phyloP scores from a whole-genome alignment of 1,284 basidiomycete species.

The Moniliella sp. region DNA sequence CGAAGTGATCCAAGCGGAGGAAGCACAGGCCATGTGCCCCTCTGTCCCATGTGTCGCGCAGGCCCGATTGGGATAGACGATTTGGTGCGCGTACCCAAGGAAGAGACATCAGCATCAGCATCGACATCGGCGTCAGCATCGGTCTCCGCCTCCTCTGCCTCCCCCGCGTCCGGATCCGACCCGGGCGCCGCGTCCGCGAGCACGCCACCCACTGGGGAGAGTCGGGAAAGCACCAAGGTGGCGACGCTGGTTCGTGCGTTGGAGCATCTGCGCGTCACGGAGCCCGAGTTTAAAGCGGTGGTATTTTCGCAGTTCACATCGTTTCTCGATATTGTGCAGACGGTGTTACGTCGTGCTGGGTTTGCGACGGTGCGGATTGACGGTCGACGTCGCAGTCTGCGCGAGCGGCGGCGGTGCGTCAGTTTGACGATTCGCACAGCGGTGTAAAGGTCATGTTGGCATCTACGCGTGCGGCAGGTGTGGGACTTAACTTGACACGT shows the following conservation, averaged over 20 bases:
- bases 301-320: constrained; percentile 36
- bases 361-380: constrained; percentile 43
- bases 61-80: constrained; percentile 41
- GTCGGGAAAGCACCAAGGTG: constrained; percentile 75
- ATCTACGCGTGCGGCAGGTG: constrained; percentile 78
- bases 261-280: constrained; percentile 40
- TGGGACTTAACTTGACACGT: constrained; percentile 41
- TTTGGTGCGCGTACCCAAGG: too few relatives aligned
- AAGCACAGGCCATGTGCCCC: constrained; percentile 45
- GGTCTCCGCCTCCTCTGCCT: too few relatives aligned
- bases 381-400: constrained; percentile 69
- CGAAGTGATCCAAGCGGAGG: constrained; percentile 45
- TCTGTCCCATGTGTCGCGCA: constrained; percentile 20
- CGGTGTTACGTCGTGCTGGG: constrained; percentile 9
- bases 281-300: constrained; percentile 34
- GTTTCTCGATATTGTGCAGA: constrained; percentile 32
- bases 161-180: too few relatives aligned
- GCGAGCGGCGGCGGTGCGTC: constrained; percentile 51
- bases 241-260: constrained; percentile 51
- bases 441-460: constrained; percentile 52
- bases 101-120: too few relatives aligned
- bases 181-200: too few relatives aligned
- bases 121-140: too few relatives aligned
- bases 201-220: too few relatives aligned
- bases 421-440: constrained; percentile 54